phyloP scores from a whole-genome alignment of 306 rosid genomes.

The Mimosa pudica region DNA sequence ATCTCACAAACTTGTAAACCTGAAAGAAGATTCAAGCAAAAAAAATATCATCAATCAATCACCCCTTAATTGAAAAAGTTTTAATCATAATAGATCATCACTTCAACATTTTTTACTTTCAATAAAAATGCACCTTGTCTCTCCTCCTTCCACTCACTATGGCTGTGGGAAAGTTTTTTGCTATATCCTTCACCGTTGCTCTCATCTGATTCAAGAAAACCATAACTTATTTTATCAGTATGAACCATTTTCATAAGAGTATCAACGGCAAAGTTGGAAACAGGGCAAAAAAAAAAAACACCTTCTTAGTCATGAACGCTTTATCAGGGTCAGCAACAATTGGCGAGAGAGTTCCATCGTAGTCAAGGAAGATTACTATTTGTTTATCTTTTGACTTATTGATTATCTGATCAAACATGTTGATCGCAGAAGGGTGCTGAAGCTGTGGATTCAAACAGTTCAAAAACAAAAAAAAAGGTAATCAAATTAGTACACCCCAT shows the following conservation, averaged over 20 bases:
- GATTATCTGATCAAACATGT: slow-evolving; percentile 62
- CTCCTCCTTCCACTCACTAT: slow-evolving; percentile 87
- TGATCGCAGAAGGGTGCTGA: slow-evolving; percentile 79
- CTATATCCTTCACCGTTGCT: slow-evolving; percentile 60
- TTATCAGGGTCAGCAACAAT: slow-evolving; percentile 89
- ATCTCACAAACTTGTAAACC: slow-evolving; percentile 75
- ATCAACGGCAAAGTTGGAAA: not conserved
- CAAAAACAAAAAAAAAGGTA: slow-evolving; percentile 6
- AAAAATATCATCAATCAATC: not conserved
- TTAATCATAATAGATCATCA: not conserved
- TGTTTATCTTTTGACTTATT: slow-evolving; percentile 64
- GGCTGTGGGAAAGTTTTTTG: slow-evolving; percentile 81
- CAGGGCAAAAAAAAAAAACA: slow-evolving; percentile 22
- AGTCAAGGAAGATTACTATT: slow-evolving; percentile 78
- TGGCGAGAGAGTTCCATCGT: slow-evolving; percentile 96
- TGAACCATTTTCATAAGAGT: not conserved
- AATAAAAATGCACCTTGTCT: slow-evolving; percentile 68
- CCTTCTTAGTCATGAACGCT: slow-evolving; percentile 88
- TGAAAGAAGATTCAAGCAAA: slow-evolving; percentile 27
- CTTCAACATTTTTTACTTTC: not conserved
- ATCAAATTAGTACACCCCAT: not conserved
- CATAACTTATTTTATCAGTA: not conserved
- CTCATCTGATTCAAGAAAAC: slow-evolving; percentile 68
- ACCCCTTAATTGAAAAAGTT: not conserved
- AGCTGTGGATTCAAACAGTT: slow-evolving; percentile 40